Conservation (phyloP, 345 rosid genomes). For the rapeseed (Brassica napus) region Da-Ae NC_063447.1:4384501-4385000, state of each 20-base stretch:
- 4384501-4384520: conserved; percentile 27
- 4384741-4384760: conserved; percentile 28
- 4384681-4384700: conserved; percentile 25
- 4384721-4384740: conserved; percentile 43
- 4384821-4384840: background rate
- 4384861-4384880: conserved; percentile 14
- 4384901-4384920: conserved; percentile 40
- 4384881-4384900: conserved; percentile 31
- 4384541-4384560: background rate
- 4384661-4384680: conserved; percentile 3
- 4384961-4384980: background rate
- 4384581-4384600: background rate
- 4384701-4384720: conserved; percentile 31
- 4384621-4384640: background rate
- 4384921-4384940: conserved; percentile 34
- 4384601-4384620: background rate
- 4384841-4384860: background rate
- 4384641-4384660: conserved; percentile 8
- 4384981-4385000: background rate
- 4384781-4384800: background rate
- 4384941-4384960: conserved; percentile 25
- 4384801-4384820: background rate
- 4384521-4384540: background rate
- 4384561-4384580: background rate
- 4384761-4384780: background rate